Evolutionary conservation across 2,329 filamentous ascomycete genomes (phyloP).

Genomic region (Aspergillus udagawae): DNA sequence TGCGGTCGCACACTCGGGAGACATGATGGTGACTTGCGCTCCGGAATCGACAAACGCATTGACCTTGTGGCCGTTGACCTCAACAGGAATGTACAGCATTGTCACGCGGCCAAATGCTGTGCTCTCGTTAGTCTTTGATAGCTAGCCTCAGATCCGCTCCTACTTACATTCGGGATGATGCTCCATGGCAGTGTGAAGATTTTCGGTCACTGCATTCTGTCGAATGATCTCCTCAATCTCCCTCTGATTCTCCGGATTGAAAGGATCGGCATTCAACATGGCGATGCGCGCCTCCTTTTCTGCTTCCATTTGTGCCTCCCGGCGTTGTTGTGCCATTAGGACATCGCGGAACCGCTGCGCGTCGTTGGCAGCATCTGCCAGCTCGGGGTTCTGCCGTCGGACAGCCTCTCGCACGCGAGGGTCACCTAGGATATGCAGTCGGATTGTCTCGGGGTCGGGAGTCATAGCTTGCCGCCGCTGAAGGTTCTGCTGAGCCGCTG

Average conservation of each 20-base stretch:
- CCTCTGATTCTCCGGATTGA: slow-evolving; percentile 84
- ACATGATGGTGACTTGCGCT: slow-evolving; percentile 98
- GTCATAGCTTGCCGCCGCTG: slow-evolving; percentile 29
- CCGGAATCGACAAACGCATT: slow-evolving; percentile 97
- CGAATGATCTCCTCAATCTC: slow-evolving; percentile 97
- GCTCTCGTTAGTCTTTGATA: slow-evolving; percentile 7
- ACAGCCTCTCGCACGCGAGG: slow-evolving; percentile 68
- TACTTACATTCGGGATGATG: slow-evolving; percentile 88
- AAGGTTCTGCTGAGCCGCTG: slow-evolving; percentile 26
- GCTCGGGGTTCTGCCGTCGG: slow-evolving; percentile 66
- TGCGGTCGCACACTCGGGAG: slow-evolving; percentile 79
- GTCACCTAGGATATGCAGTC: slow-evolving; percentile 77
- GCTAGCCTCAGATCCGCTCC: not conserved
- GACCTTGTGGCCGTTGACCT: slow-evolving; percentile 87
- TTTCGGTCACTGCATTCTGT: slow-evolving; percentile 90
- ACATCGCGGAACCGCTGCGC: slow-evolving; percentile 71
- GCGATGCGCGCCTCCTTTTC: slow-evolving; percentile 80
- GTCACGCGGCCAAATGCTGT: slow-evolving; percentile 89
- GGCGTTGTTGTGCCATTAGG: slow-evolving; percentile 63
- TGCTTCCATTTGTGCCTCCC: slow-evolving; percentile 67
- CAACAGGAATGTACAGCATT: slow-evolving; percentile 93
- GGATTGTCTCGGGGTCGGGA: slow-evolving; percentile 72
- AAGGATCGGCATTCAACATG: slow-evolving; percentile 85
- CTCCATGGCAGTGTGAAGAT: slow-evolving; percentile 93
- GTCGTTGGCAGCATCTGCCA: slow-evolving; percentile 73